A percentile compares a stretch with the other conserved stretches of the same genome.
Evolutionary conservation across 139 green algal genomes (phyloP).

Genomic region (Chlorella ohadii): DNA sequence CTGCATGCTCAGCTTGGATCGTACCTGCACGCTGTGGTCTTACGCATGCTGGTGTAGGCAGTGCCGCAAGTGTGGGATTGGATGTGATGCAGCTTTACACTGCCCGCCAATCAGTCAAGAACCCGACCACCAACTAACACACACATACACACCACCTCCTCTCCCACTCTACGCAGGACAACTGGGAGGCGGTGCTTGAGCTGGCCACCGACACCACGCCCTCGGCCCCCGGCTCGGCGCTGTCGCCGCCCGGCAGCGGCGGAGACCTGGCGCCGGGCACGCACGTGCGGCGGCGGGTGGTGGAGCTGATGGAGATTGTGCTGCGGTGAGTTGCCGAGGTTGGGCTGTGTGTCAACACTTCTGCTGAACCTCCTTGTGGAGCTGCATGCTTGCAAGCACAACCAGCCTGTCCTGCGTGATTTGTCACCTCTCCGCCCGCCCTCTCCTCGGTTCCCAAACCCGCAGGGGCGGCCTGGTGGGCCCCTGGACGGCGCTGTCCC

Average conservation of each 20-base stretch:
- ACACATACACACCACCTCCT: too few relatives aligned
- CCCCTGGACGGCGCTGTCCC: slow-evolving; percentile 71
- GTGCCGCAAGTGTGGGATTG: too few relatives aligned
- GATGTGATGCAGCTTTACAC: too few relatives aligned
- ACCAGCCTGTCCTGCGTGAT: too few relatives aligned
- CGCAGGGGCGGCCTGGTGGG: slow-evolving; percentile 70
- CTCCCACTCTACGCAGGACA: slow-evolving; percentile 42
- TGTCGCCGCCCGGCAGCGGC: slow-evolving; percentile 8
- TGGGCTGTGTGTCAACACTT: neutral
- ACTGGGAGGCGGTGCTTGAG: slow-evolving; percentile 68
- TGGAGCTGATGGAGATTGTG: slow-evolving; percentile 81
- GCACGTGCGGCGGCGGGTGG: slow-evolving; percentile 59
- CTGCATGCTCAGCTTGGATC: too few relatives aligned
- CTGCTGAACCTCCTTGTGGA: too few relatives aligned
- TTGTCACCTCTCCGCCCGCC: too few relatives aligned
- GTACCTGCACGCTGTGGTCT: too few relatives aligned
- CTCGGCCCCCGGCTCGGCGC: neutral
- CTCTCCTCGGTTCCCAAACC: neutral
- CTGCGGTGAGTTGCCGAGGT: slow-evolving; percentile 35
- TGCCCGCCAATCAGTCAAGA: too few relatives aligned
- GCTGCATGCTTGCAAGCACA: too few relatives aligned
- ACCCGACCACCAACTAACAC: too few relatives aligned
- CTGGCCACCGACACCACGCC: slow-evolving; percentile 56
- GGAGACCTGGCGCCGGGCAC: slow-evolving; percentile 19
- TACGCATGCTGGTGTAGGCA: too few relatives aligned